phyloP scores from a whole-genome alignment of 805 yeast species.

The Ogataea populi-albae region DNA sequence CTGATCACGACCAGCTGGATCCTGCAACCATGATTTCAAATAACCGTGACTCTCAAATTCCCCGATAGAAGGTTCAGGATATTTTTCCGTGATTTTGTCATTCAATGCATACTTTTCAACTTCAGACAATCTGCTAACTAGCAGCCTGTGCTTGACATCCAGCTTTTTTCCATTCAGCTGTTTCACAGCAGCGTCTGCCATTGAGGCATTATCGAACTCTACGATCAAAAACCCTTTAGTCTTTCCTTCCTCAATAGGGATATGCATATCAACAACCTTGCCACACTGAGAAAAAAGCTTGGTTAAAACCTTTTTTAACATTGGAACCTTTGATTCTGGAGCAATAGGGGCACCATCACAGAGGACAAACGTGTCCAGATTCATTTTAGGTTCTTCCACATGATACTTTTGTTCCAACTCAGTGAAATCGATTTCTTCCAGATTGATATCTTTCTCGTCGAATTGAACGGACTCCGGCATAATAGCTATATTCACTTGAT shows the following conservation, averaged over 20 bases:
- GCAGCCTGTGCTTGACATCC: slow-evolving; percentile 88
- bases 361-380: slow-evolving; percentile 74
- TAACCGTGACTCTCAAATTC: slow-evolving; percentile 75
- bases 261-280: slow-evolving; percentile 70
- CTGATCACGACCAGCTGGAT: slow-evolving; percentile 87
- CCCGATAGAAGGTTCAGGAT: slow-evolving; percentile 68
- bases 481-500: no score
- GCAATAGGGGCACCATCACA: slow-evolving; percentile 96
- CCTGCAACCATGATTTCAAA: slow-evolving; percentile 88
- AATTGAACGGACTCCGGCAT: slow-evolving; percentile 27
- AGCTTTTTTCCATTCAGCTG: slow-evolving; percentile 83
- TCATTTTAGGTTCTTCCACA: slow-evolving; percentile 53
- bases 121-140: slow-evolving; percentile 78
- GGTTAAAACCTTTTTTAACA: slow-evolving; percentile 77
- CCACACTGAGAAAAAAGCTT: slow-evolving; percentile 81
- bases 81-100: slow-evolving; percentile 59
- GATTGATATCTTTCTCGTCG: slow-evolving; percentile 42
- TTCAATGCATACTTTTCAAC: slow-evolving; percentile 73
- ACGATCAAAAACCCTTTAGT: slow-evolving; percentile 86
- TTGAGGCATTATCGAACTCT: slow-evolving; percentile 65
- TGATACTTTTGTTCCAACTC: slow-evolving; percentile 79
- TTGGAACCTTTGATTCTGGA: slow-evolving; percentile 82
- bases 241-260: slow-evolving; percentile 78
- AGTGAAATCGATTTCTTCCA: slow-evolving; percentile 67
- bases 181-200: slow-evolving; percentile 77